Evolutionary conservation across 2,329 filamentous ascomycete species (phyloP), one percentile per base, ranked within the genome.

Genomic region (Orbilia quercus): DNA sequence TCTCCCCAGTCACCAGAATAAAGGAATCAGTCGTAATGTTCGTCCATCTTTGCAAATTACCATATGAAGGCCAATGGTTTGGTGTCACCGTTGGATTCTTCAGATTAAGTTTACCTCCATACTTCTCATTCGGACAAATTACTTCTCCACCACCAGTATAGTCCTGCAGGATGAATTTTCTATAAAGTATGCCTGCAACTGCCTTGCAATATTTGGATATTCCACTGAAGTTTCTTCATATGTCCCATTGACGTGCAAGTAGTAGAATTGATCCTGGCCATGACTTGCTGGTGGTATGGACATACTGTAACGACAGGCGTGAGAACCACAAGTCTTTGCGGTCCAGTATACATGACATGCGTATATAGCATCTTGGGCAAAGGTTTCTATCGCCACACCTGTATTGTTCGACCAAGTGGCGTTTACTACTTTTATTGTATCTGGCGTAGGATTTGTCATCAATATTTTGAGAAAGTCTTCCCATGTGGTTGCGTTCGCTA

Each of bases 231-330:
- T 47, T 47, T 47, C 16, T 14, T 47, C 44, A 16, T 47, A 47
- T 22, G 44, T 47, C 6, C 44, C 44, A 22, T 47, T 47, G 7
- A 47, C 44, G 18, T 47, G 23, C 7, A 47, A 23, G 20, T 47
- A 47, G 18, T 47, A 47, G 18, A 47, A 47, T 22, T 47, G 44
- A 47, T 47, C 44, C 20, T 47, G 44, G 7, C 44, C 44, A 14
- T 47, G 44, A 3, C 6, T 22, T 47, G 44, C 44, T 7, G 44
- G 44, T 23, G 44, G 18, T 9, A 47, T 47, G 6, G 44, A 47
- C 44, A 47, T 47, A 16, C 44, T 47, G 44, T 47, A 47, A 14
- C 44, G 44, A 18, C 23, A 47, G 7, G 44, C 44, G 14, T 47
- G 20, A 14, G 44, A 47, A 16, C 44, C 44, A 14, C 44, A 47